Conservation (phyloP, 768 basidiomycete species). For the Naganishia vishniacii region DNA sequence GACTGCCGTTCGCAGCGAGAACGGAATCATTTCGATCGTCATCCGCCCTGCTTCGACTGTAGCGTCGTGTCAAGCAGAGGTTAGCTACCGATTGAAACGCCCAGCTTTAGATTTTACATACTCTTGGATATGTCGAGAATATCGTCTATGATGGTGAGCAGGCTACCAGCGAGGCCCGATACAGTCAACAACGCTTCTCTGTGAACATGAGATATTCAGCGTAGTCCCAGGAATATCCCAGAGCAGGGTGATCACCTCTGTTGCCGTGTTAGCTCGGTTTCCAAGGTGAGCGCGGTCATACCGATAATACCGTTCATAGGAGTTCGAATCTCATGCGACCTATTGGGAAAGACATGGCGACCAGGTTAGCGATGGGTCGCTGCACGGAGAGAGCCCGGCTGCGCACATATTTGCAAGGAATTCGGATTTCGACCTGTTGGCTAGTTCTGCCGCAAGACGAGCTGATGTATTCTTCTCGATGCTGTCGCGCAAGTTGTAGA, state of each 20-base stretch:
- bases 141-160: slow-evolving; percentile 95
- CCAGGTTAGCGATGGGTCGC: too few relatives aligned
- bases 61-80: neutral
- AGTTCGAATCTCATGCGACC: slow-evolving; percentile 70
- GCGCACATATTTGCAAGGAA: too few relatives aligned
- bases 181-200: slow-evolving; percentile 91
- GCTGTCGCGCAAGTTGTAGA: slow-evolving; percentile 88
- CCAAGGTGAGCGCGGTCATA: slow-evolving; percentile 97
- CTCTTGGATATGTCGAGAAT: slow-evolving; percentile 99
- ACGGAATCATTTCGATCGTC: slow-evolving; percentile 99
- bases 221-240: neutral
- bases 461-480: slow-evolving; percentile 99
- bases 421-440: slow-evolving; percentile 95
- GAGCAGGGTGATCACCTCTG: slow-evolving; percentile 52
- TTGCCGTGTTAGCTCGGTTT: slow-evolving; percentile 86
- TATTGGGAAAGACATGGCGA: too few relatives aligned
- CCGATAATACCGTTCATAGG: slow-evolving; percentile 99
- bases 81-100: too few relatives aligned
- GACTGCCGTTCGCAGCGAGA: slow-evolving; percentile 91
- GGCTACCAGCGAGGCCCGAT: slow-evolving; percentile 83
- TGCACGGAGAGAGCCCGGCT: too few relatives aligned
- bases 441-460: slow-evolving; percentile 91
- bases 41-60: slow-evolving; percentile 96
- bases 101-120: slow-evolving; percentile 51
- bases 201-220: neutral